phyloP scores from a whole-genome alignment of 116 monocot genomes.

The Trichopus zeylanicus region DNA sequence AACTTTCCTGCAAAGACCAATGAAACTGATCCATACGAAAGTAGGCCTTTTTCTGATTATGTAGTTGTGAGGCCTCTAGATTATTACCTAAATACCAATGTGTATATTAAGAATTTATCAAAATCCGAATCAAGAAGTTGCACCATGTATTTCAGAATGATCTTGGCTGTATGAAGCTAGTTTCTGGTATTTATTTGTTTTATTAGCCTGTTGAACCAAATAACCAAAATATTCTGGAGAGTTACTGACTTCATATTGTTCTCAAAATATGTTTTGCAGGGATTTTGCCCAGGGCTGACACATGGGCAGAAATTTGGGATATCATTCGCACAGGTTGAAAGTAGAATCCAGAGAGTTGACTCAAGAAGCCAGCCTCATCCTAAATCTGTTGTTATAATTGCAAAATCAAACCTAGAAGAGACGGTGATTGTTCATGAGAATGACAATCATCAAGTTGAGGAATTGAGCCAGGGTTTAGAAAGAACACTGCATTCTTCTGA shows the following conservation, averaged over 20 bases:
- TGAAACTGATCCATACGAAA: too few relatives aligned
- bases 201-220: neutral
- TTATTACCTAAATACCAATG: too few relatives aligned
- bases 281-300: constrained; percentile 57
- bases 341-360: constrained; percentile 5
- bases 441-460: constrained; percentile 6
- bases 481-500: neutral
- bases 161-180: neutral
- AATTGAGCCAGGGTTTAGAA: neutral
- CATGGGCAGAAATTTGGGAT: constrained; percentile 86
- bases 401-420: constrained; percentile 9
- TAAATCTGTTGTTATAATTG: constrained; percentile 20
- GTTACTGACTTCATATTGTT: neutral
- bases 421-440: constrained; percentile 5
- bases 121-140: neutral
- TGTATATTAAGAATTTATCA: neutral
- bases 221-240: neutral
- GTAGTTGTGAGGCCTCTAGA: too few relatives aligned
- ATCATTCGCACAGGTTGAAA: constrained; percentile 36
- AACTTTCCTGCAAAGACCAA: too few relatives aligned
- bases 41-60: too few relatives aligned
- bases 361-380: constrained; percentile 8
- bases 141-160: neutral
- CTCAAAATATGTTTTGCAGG: constrained; percentile 20
- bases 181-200: neutral